A percentile compares a stretch with the other conserved stretches of the same genome.
These are phyloP conservation scores for Boeremia lycopersici DNA, from an alignment of 2,329 filamentous ascomycete genomes.

Conservation along the genomic window DNA sequence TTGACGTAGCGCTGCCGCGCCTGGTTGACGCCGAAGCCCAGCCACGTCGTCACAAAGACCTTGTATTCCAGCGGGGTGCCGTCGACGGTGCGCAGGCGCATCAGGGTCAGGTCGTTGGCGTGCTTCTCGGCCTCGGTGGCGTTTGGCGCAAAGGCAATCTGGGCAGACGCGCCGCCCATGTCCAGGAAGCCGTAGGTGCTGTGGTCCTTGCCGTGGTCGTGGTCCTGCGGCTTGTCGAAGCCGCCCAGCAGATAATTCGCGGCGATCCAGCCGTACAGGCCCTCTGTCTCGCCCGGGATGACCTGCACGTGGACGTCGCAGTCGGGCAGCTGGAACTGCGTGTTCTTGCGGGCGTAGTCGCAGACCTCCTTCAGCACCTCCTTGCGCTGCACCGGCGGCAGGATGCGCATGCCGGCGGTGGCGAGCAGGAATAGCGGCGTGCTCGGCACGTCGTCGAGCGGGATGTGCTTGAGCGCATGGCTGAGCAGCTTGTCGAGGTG, in stretches of 20 bases:
- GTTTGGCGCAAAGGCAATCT: conserved; percentile 98
- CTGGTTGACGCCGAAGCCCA: conserved; percentile 96
- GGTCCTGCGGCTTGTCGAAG: conserved; percentile 77
- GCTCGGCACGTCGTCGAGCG: conserved; percentile 73
- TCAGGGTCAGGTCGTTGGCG: conserved; percentile 82
- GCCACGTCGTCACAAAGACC: conserved; percentile 95
- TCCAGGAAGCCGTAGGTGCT: conserved; percentile 97
- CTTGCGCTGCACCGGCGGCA: conserved; percentile 74
- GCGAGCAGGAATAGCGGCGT: conserved; percentile 96
- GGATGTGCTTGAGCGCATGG: conserved; percentile 81
- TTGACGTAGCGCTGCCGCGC: conserved; percentile 86
- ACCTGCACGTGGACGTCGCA: conserved; percentile 90
- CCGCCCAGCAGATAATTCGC: conserved; percentile 93
- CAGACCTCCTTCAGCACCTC: conserved; percentile 80
- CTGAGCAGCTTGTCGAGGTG: conserved; percentile 81
- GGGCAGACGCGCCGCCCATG: conserved; percentile 97
- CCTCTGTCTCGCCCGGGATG: conserved; percentile 94
- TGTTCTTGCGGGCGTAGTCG: conserved; percentile 76
- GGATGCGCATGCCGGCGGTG: conserved; percentile 90
- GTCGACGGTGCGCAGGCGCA: conserved; percentile 83
- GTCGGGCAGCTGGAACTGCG: conserved; percentile 85
- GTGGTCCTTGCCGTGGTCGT: conserved; percentile 84
- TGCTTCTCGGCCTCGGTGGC: conserved; percentile 88
- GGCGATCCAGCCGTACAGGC: conserved; percentile 95
- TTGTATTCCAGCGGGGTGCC: conserved; percentile 79